These are phyloP conservation scores for Gleditsia sinensis DNA, from an alignment of 306 rosid genomes.

Conservation along the genomic window DNA sequence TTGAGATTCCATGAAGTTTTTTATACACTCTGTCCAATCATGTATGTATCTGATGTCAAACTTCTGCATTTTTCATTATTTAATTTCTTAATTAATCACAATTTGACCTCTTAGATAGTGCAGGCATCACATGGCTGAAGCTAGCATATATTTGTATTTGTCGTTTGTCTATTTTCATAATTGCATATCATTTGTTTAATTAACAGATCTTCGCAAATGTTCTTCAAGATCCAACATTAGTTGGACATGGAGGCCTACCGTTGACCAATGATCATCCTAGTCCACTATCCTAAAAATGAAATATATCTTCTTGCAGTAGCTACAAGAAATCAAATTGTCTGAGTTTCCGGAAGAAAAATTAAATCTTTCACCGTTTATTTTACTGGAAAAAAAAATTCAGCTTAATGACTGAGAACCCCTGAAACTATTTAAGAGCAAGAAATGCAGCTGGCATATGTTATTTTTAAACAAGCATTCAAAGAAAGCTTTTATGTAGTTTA, in stretches of 20 bases:
- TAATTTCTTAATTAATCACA: conserved; percentile 14
- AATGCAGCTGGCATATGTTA: conserved; percentile 21
- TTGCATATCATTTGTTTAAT: neutral
- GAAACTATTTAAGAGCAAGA: neutral
- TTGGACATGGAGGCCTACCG: neutral
- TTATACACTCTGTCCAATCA: neutral
- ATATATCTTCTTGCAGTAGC: neutral
- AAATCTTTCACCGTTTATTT: neutral
- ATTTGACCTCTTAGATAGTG: neutral
- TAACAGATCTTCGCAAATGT: neutral
- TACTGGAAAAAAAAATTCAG: neutral
- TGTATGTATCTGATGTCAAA: neutral
- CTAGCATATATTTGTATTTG: conserved; percentile 8
- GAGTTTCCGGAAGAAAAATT: neutral
- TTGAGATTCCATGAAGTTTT: neutral
- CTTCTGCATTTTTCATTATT: neutral
- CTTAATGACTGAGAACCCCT: conserved; percentile 17
- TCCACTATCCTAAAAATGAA: neutral
- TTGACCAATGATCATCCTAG: neutral
- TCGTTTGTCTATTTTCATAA: neutral
- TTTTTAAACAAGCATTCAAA: neutral
- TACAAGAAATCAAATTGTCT: neutral
- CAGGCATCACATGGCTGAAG: conserved; percentile 30
- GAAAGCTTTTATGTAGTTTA: conserved; percentile 8
- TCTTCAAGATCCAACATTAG: conserved; percentile 26